Conservation (phyloP, 306 rosid species). For the Nissolia schottii region DNA sequence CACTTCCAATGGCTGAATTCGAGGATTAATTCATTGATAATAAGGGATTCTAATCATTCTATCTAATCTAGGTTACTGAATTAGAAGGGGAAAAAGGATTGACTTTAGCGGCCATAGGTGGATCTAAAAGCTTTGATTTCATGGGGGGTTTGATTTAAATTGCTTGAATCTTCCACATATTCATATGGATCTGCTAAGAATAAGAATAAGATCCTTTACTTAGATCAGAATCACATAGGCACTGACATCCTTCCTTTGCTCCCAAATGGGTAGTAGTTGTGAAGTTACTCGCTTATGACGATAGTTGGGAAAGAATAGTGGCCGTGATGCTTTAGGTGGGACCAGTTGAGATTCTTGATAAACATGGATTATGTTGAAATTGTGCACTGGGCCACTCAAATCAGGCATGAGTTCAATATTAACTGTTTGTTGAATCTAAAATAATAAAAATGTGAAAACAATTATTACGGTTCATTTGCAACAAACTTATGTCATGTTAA, state of each 20-base stretch:
- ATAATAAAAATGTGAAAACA: neutral
- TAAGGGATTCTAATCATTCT: neutral
- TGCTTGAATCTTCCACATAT: neutral
- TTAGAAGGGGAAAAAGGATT: neutral
- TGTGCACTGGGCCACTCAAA: neutral
- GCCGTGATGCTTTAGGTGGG: conserved; percentile 12
- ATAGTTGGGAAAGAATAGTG: conserved; percentile 2
- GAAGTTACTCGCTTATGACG: conserved; percentile 6
- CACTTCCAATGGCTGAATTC: neutral
- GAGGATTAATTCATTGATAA: neutral
- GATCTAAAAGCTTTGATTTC: neutral
- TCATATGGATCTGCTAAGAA: neutral
- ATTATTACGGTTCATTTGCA: neutral
- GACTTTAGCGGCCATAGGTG: neutral
- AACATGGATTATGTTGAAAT: neutral
- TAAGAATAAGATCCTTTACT: neutral
- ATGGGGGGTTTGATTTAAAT: neutral
- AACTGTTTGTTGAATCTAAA: neutral
- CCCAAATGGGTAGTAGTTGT: neutral
- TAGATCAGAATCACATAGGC: neutral
- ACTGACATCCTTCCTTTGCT: neutral
- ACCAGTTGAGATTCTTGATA: neutral
- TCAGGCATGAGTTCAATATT: conserved; percentile 4
- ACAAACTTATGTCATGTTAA: neutral
- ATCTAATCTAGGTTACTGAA: neutral